A percentile compares a stretch with the other conserved stretches of the same genome.
Conservation (phyloP, 2,329 filamentous ascomycete genomes). For the Amylocarpus encephaloides region DNA sequence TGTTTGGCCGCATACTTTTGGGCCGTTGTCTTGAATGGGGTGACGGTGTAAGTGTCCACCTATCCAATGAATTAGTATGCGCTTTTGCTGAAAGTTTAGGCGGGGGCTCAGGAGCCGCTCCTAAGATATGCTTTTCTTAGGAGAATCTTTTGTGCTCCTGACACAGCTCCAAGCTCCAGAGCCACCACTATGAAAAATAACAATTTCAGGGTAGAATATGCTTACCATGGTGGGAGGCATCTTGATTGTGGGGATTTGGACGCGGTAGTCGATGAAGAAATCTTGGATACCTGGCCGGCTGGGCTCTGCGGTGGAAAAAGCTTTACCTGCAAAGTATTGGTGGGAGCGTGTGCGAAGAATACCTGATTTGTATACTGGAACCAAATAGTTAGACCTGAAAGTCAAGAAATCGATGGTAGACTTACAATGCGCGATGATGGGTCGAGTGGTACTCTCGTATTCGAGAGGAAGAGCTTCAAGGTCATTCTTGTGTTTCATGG, state of each 20-base stretch:
- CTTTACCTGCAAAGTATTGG: conserved; percentile 32
- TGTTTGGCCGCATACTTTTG: conserved; percentile 26
- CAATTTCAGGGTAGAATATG: too few species aligned
- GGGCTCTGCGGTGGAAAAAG: conserved; percentile 34
- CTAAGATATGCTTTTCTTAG: too few species aligned
- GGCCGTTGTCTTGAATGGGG: conserved; percentile 31
- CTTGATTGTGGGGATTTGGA: conserved; percentile 16
- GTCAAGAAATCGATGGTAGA: not conserved
- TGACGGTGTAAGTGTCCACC: conserved; percentile 32
- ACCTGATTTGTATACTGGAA: conserved; percentile 40
- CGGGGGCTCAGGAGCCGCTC: too few species aligned
- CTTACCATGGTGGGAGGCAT: conserved; percentile 28
- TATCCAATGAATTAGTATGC: too few species aligned
- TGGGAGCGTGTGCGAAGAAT: conserved; percentile 34
- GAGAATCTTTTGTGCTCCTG: too few species aligned
- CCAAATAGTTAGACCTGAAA: not conserved
- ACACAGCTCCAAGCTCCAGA: too few species aligned
- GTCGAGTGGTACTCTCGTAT: conserved; percentile 37
- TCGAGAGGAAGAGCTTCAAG: conserved; percentile 31
- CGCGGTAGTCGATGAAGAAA: conserved; percentile 40
- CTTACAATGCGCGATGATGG: conserved; percentile 36
- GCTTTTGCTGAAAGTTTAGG: too few species aligned
- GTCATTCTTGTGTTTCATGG: conserved; percentile 25
- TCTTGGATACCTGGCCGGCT: conserved; percentile 32
- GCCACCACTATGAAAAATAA: too few species aligned